Evolutionary conservation across 352 stramenopile species (phyloP), one percentile per base, ranked within the genome.

Genomic region (Globisporangium carolinianum): DNA sequence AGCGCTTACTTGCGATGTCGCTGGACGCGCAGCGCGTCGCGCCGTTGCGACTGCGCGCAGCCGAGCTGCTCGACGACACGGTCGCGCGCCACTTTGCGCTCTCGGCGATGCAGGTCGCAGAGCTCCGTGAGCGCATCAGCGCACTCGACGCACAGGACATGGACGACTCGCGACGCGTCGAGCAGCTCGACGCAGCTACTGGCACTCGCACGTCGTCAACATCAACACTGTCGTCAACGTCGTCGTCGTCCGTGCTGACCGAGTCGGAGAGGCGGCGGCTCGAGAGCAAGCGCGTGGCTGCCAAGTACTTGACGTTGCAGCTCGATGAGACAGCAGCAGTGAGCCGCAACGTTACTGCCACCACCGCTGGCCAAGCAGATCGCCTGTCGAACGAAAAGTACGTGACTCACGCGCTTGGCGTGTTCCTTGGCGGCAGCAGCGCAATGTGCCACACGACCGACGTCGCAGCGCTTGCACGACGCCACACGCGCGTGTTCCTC

Each of bases 21-120:
- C 52, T 53, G 37, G 38, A 66, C 5, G 62, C 78, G 14, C 51
- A 58, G 10, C 66, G 71, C 2, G 63, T 73, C 0, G 56, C 73
- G 12, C 71, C 79, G 3, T 55, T 90, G 5, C 61, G 64, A 17
- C 73, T 83, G 36, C 72, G 75, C 1, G 57, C 52, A 24, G 63
- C 60, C 14, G 83, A 93, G 35, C 53, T 89, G 2, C 73, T 83
- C 1, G 63, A 56, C 0, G 68, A 81, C 35, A 84, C 83, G 1
- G 69, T 93, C 24, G 32, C 52, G 8, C 48, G 15, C 4, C 61
- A 85, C 47, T 76, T 69, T 32, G 41, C 50, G 0, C 42, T 73
- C 1, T 55, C 51, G 5, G 9, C 5, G 3, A 43, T 51, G 12
- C 55, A 62, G 8, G 38, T 67, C 0, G 35, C 65, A 5, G 51